Percentiles rank a stretch among this genome's conserved stretches.
Conservation (phyloP, 1,284 basidiomycete species). For the Rhodotorula sp. region DNA sequence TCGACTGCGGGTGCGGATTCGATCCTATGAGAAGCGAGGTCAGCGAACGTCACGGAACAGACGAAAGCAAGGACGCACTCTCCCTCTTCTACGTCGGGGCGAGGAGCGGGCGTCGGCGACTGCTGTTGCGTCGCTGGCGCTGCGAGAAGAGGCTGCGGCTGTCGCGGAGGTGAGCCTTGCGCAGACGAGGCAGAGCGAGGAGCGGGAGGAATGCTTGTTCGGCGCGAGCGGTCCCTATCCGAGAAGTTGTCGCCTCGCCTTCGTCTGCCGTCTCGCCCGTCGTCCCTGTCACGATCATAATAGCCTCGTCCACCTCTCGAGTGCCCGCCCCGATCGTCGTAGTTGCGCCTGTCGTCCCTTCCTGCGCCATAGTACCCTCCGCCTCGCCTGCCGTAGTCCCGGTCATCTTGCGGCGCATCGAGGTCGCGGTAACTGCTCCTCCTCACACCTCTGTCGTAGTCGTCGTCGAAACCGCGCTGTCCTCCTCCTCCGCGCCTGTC, state of each 20-base stretch:
- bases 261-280: neutral
- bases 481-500: conserved; percentile 1
- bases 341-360: neutral
- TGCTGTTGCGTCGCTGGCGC: neutral
- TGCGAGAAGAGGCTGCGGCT: neutral
- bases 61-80: conserved; percentile 10
- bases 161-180: neutral
- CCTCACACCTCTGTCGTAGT: neutral
- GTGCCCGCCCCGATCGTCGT: neutral
- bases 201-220: neutral
- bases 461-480: conserved; percentile 2
- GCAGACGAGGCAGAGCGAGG: no score
- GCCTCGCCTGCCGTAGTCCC: neutral
- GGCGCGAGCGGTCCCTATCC: neutral
- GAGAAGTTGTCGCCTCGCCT: neutral
- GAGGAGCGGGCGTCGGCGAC: neutral
- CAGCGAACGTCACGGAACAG: neutral
- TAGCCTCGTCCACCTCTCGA: neutral
- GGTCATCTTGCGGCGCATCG: neutral
- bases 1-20: neutral
- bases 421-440: conserved; percentile 7
- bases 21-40: neutral
- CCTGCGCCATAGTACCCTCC: neutral
- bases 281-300: neutral
- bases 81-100: conserved; percentile 1